Evolutionary conservation across 768 basidiomycete species (phyloP), one percentile per base, ranked within the genome.

Genomic region (Sporobolomyces roseus): DNA sequence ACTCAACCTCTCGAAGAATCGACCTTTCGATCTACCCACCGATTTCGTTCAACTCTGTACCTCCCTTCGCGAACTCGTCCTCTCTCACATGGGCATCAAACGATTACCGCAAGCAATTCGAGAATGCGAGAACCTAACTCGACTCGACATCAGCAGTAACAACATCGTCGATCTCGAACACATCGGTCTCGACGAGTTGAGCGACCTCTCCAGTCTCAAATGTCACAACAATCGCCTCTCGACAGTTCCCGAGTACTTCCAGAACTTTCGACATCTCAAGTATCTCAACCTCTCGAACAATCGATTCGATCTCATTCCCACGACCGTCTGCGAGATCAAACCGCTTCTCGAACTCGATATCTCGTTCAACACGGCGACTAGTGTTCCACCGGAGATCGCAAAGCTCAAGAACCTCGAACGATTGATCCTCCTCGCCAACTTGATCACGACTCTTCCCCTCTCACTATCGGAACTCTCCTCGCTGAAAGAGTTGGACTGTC

Each of bases 251-350:
- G 86, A 85, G 82, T 88, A 89, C 75, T 93, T 98, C 68, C 86
- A 87, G 3, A 84, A 87, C 13, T 80, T 97, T 68, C 82, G 84
- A 48, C 79, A 81, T 50, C 84, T 98, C 61, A 85, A 84, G 55
- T 85, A 85, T 30, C 84, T 98, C 71, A 94, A 96, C 79, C 88
- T 98, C 65, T 94, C 93, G 61, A 97, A 97, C 79, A 99, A 98
- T 82, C 90, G 91, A 77, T 92, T 97, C 78, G 83, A 83, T 33
- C 76, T 75, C 10, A 82, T 98, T 58, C 94, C 94, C 0, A 72
- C 81, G 0, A 88, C 88, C 41, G 84, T 99, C 32, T 86, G 84
- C 77, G 81, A 87, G 68, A 84, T 98, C 75, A 79, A 81, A 7
- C 83, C 80, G n/a, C 84, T 99, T 25, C 80, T 83, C 43, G 90